phyloP scores from a whole-genome alignment of 2,329 filamentous ascomycete genomes.

The Metarhizium anisopliae region DNA sequence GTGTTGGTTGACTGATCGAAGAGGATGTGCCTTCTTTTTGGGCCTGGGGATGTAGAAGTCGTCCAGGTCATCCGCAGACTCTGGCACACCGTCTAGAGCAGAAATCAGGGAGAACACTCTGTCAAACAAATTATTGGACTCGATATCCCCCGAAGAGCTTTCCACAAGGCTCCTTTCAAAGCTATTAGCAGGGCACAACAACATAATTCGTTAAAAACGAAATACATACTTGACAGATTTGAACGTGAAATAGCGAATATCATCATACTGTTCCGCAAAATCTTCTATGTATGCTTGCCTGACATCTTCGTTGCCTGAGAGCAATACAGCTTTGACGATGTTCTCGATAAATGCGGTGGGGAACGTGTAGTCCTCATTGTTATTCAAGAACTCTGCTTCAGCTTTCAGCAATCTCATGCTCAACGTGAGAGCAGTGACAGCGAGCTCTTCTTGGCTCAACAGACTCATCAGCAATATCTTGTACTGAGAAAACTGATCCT shows the following conservation, averaged over 20 bases:
- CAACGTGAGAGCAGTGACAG: conserved; percentile 64
- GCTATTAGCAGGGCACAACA: conserved; percentile 1
- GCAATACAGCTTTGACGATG: conserved; percentile 55
- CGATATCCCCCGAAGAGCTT: conserved; percentile 10
- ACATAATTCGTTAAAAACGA: conserved; percentile 15
- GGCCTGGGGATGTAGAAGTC: conserved; percentile 59
- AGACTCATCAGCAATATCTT: conserved; percentile 52
- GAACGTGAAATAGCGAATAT: conserved; percentile 78
- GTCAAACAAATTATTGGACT: conserved; percentile 33
- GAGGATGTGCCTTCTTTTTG: conserved; percentile 56
- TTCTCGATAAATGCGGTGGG: conserved; percentile 56
- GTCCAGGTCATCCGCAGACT: conserved; percentile 54
- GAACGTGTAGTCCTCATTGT: conserved; percentile 59
- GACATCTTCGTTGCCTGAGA: conserved; percentile 47
- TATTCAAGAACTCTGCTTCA: conserved; percentile 55
- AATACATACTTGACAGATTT: conserved; percentile 57
- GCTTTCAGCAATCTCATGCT: conserved; percentile 79
- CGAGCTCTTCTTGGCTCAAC: conserved; percentile 53
- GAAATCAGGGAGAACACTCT: conserved; percentile 55
- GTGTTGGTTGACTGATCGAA: conserved; percentile 59
- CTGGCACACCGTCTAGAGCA: conserved; percentile 61
- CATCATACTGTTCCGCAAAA: conserved; percentile 71
- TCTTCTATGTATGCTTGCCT: conserved; percentile 67
- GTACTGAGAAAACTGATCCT: conserved; percentile 64
- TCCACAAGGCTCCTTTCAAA: conserved; percentile 17